Evolutionary conservation across 192 early-diverging fungal genomes (phyloP).

Genomic region (Physocladia obscura): DNA sequence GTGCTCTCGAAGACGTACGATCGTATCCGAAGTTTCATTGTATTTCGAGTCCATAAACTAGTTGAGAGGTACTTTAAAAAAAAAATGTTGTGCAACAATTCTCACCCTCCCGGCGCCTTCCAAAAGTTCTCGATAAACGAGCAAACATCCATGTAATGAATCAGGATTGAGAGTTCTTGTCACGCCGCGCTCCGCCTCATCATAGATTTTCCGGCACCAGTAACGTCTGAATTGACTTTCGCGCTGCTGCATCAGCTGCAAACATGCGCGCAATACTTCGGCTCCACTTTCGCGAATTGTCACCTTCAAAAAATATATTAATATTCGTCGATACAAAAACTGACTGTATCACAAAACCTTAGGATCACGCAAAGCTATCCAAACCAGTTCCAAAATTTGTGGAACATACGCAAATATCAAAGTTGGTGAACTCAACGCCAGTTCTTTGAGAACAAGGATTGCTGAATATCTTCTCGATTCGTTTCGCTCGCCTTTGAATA

Average conservation of each 20-base stretch:
- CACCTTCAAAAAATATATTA: constrained; percentile 35
- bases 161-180: constrained; percentile 65
- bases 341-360: constrained; percentile 43
- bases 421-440: constrained; percentile 75
- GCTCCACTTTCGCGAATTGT: constrained; percentile 80
- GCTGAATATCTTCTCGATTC: constrained; percentile 78
- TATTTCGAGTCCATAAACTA: constrained; percentile 86
- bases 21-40: constrained; percentile 70
- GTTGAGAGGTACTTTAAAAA: too few relatives aligned
- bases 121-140: constrained; percentile 79
- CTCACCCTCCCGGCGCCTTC: constrained; percentile 75
- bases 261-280: constrained; percentile 73
- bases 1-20: constrained; percentile 74
- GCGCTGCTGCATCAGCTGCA: constrained; percentile 76
- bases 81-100: too few relatives aligned
- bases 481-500: constrained; percentile 65
- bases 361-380: constrained; percentile 78
- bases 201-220: constrained; percentile 79
- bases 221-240: constrained; percentile 60
- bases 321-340: constrained; percentile 1
- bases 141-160: constrained; percentile 80
- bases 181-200: constrained; percentile 77
- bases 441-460: constrained; percentile 73
- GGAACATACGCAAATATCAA: constrained; percentile 79
- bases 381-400: constrained; percentile 81